phyloP scores from a whole-genome alignment of 2,329 filamentous ascomycete genomes.

The Zasmidium citrigriseum region DNA sequence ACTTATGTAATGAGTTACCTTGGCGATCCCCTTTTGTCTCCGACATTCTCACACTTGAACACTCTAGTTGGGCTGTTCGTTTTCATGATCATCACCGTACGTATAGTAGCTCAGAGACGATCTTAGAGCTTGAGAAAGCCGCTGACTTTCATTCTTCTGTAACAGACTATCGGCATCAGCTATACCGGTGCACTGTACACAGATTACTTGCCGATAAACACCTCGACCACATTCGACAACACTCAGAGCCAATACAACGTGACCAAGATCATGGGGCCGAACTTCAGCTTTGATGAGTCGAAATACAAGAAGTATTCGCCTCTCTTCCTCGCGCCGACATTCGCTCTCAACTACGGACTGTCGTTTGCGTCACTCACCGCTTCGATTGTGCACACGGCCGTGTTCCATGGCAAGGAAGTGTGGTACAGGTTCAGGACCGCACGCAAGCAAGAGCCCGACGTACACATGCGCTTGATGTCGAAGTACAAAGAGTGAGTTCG shows the following conservation, averaged over 20 bases:
- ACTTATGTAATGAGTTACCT: conserved; percentile 55
- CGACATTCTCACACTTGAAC: conserved; percentile 71
- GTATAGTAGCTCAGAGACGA: no score
- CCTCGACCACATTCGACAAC: conserved; percentile 82
- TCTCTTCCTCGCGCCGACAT: conserved; percentile 83
- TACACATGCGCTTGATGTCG: conserved; percentile 81
- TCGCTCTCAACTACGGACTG: conserved; percentile 81
- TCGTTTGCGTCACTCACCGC: conserved; percentile 83
- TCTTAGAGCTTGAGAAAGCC: no score
- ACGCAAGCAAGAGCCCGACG: conserved; percentile 60
- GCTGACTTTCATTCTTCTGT: no score
- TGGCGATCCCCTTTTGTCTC: conserved; percentile 54
- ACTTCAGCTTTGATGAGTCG: conserved; percentile 75
- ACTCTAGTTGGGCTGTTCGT: conserved; percentile 59
- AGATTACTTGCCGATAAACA: conserved; percentile 83
- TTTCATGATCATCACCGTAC: conserved; percentile 60
- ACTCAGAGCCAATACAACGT: conserved; percentile 78
- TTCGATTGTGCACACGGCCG: conserved; percentile 75
- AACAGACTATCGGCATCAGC: conserved; percentile 73
- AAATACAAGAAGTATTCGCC: conserved; percentile 81
- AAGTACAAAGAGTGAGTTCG: conserved; percentile 35
- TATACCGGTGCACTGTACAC: conserved; percentile 79
- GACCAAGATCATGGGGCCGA: conserved; percentile 71
- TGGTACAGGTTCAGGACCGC: conserved; percentile 68
- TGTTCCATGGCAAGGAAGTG: conserved; percentile 85